These are phyloP conservation scores for Sporisorium reilianum DNA, from an alignment of 1,284 basidiomycete genomes.

Conservation along the genomic window DNA sequence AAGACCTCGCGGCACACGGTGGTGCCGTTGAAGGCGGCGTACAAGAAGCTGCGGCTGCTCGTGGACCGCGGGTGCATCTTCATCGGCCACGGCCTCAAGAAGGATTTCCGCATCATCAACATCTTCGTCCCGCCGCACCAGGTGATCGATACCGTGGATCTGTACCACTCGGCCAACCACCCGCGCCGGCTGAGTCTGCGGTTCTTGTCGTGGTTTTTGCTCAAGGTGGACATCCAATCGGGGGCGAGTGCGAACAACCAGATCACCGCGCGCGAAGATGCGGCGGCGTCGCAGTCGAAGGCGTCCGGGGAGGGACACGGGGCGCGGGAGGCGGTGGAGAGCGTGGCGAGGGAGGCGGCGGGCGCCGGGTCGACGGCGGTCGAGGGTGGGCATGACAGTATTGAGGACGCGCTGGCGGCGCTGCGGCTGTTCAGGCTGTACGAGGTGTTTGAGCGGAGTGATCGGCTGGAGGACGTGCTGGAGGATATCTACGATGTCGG, in stretches of 20 bases:
- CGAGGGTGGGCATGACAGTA: constrained; percentile 83
- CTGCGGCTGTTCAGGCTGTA: constrained; percentile 87
- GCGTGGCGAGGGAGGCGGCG: constrained; percentile 10
- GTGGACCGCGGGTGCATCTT: constrained; percentile 97
- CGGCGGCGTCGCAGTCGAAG: constrained; percentile 6
- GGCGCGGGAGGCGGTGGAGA: constrained; percentile 9
- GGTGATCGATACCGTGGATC: constrained; percentile 95
- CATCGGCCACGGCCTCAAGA: constrained; percentile 97
- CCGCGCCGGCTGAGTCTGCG: constrained; percentile 90
- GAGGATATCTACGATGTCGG: constrained; percentile 77
- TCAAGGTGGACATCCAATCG: constrained; percentile 90
- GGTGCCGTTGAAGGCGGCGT: constrained; percentile 93
- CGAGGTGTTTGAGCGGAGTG: constrained; percentile 80
- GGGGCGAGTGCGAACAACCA: constrained; percentile 71
- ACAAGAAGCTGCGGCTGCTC: constrained; percentile 94
- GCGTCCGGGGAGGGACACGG: constrained; percentile 13
- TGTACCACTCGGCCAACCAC: constrained; percentile 85
- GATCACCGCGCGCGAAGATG: constrained; percentile 23
- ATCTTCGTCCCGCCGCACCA: constrained; percentile 94
- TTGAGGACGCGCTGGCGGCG: constrained; percentile 88
- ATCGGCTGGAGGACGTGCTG: constrained; percentile 85
- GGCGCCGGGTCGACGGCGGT: constrained; percentile 34
- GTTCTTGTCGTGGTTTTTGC: constrained; percentile 92
- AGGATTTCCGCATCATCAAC: constrained; percentile 98
- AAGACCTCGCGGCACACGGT: constrained; percentile 85